Percentiles rank a stretch among this genome's conserved stretches.
These are phyloP conservation scores for Allium fistulosum DNA, from an alignment of 106 monocot genomes.

Conservation along the genomic window DNA sequence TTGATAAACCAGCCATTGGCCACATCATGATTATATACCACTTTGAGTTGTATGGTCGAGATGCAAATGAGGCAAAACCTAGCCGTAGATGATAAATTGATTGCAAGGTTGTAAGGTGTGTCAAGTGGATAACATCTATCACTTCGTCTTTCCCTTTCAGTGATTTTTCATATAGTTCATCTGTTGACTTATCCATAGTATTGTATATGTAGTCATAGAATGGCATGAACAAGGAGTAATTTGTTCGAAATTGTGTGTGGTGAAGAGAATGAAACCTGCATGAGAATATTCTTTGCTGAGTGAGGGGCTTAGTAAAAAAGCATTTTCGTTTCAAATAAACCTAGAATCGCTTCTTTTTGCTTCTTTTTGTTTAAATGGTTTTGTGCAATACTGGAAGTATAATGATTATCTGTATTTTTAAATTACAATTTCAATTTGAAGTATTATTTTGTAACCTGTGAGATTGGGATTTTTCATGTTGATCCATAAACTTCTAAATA, in stretches of 20 bases:
- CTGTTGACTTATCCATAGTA: conserved; percentile 38
- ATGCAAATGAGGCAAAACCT: conserved; percentile 63
- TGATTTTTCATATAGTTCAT: conserved; percentile 41
- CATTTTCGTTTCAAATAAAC: not conserved
- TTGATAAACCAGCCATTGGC: conserved; percentile 39
- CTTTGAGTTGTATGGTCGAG: conserved; percentile 44
- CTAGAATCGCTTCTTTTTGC: not conserved
- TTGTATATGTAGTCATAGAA: conserved; percentile 75
- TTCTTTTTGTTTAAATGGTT: too few relatives aligned
- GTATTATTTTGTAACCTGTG: too few relatives aligned
- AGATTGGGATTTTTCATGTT: too few relatives aligned
- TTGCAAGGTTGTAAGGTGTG: conserved; percentile 53
- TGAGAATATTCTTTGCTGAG: not conserved
- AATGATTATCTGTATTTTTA: too few relatives aligned
- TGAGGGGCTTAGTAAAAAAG: not conserved
- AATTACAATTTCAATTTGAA: too few relatives aligned
- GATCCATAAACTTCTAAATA: too few relatives aligned
- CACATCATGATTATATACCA: conserved; percentile 51
- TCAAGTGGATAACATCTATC: conserved; percentile 56
- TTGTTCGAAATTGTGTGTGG: conserved; percentile 75
- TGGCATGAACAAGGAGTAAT: conserved; percentile 87
- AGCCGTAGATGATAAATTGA: conserved; percentile 60
- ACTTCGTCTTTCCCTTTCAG: conserved; percentile 33
- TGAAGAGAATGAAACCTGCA: conserved; percentile 82
- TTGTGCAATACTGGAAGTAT: too few relatives aligned